These are phyloP conservation scores for Dillenia suffruticosa DNA, from an alignment of 164 flowering plant genomes.

Conservation along the genomic window DNA sequence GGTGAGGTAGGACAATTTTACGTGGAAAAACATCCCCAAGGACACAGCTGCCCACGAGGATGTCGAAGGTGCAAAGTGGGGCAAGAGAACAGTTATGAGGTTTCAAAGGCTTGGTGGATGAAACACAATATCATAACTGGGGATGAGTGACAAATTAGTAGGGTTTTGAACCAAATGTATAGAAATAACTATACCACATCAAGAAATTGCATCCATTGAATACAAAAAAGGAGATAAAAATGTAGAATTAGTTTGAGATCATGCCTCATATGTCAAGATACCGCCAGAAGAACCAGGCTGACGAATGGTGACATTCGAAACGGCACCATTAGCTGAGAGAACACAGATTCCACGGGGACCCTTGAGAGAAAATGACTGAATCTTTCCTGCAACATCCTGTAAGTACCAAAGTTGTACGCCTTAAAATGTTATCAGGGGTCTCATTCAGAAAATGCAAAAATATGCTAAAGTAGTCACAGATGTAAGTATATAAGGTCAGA, in stretches of 20 bases:
- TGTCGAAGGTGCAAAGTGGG: background rate
- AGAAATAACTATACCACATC: too few relatives aligned
- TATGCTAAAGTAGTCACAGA: background rate
- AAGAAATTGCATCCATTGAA: background rate
- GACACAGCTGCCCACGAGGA: background rate
- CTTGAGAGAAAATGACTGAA: slow-evolving; percentile 58
- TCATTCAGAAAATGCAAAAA: background rate
- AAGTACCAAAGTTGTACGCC: slow-evolving; percentile 3
- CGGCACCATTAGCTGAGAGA: slow-evolving; percentile 84
- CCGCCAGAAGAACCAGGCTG: slow-evolving; percentile 88
- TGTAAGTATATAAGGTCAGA: too few relatives aligned
- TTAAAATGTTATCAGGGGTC: background rate
- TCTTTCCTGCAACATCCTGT: slow-evolving; percentile 78
- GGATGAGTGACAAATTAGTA: background rate
- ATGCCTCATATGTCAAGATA: slow-evolving; percentile 75
- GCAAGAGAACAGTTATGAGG: background rate
- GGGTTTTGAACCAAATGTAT: background rate
- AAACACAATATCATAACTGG: background rate
- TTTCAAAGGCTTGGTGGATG: too few relatives aligned
- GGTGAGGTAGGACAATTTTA: too few relatives aligned
- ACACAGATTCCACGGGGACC: slow-evolving; percentile 74
- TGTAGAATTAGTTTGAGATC: slow-evolving; percentile 2
- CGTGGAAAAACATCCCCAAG: too few relatives aligned
- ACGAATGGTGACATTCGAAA: slow-evolving; percentile 78
- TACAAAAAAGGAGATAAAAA: background rate